These are phyloP conservation scores for Clarireedia sp. DNA, from an alignment of 2,329 filamentous ascomycete genomes.

Conservation along the genomic window DNA sequence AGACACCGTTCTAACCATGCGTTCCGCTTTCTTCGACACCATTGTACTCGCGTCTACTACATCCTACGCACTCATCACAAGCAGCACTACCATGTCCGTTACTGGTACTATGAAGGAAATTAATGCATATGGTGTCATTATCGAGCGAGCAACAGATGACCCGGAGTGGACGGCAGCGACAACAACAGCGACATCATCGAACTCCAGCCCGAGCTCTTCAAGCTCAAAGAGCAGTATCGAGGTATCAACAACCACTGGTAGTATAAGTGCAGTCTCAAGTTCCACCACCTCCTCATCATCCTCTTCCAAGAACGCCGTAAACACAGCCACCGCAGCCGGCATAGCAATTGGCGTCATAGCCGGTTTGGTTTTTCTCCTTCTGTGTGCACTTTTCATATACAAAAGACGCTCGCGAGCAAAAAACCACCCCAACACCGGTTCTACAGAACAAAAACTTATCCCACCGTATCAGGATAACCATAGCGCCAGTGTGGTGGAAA, in stretches of 20 bases:
- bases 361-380: background rate
- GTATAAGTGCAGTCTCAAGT: background rate
- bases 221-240: background rate
- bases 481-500: no score
- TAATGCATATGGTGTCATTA: conserved; percentile 1
- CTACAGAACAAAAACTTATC: no score
- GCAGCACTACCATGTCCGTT: background rate
- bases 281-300: background rate
- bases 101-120: background rate
- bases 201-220: background rate
- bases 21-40: background rate
- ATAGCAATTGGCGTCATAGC: background rate
- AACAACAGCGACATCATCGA: background rate
- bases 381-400: no score
- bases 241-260: background rate
- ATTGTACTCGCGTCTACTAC: background rate
- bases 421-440: no score
- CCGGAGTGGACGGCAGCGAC: background rate
- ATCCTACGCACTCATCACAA: background rate
- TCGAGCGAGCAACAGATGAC: conserved; percentile 1
- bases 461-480: no score
- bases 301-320: no score
- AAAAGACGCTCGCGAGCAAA: no score
- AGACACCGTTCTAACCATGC: background rate
- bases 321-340: background rate